Evolutionary conservation across 768 basidiomycete species (phyloP), one percentile per base, ranked within the genome.

Genomic region (Saitozyma sp.): DNA sequence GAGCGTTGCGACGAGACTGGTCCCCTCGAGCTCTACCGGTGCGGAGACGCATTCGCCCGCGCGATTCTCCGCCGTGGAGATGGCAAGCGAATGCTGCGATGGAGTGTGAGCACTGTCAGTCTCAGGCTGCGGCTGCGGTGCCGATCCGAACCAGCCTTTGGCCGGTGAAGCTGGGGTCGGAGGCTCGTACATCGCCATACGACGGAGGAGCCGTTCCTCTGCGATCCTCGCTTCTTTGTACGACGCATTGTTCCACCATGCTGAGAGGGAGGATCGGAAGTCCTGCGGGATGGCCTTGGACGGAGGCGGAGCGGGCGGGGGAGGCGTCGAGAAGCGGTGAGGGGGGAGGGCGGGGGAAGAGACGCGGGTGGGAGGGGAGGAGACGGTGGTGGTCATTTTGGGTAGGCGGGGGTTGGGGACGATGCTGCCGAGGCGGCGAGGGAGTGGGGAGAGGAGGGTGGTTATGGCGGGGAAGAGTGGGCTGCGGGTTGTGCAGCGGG

Each of bases 181-280:
- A 45, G 72, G 69, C 42, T 67, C 60, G 43, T 62, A 74, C 56
- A 63, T 51, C 14, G 63, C 52, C 68, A 76, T 62, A 1, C 70
- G 66, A 17, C 72, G 50, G 9, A 76, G 50, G 19, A 76, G 56
- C 9, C 75, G 45, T 57, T 76, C 75, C 58, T 76, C 75, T 29
- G 70, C 70, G 19, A 65, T 46, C 38, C 75, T 46, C 16, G 72
- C 75, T 57, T 74, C 75, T 50, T 68, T 65, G 55, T 75, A 75
- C 4, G 70, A 68, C 3, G 70, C 66, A 40, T 69, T 76, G 50
- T 66, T 64, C 75, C 75, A 76, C 75, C 75, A 76, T 61, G 72
- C 70, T 2, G 66, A 56, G 6, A 76, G 42, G 16, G 72, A 74
- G 0, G 72, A 65, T 62, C 61, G 56, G 62, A 76, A 76, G 50